phyloP scores from a whole-genome alignment of 371 early-diverging fungal genomes.

The Blakeslea trispora region DNA sequence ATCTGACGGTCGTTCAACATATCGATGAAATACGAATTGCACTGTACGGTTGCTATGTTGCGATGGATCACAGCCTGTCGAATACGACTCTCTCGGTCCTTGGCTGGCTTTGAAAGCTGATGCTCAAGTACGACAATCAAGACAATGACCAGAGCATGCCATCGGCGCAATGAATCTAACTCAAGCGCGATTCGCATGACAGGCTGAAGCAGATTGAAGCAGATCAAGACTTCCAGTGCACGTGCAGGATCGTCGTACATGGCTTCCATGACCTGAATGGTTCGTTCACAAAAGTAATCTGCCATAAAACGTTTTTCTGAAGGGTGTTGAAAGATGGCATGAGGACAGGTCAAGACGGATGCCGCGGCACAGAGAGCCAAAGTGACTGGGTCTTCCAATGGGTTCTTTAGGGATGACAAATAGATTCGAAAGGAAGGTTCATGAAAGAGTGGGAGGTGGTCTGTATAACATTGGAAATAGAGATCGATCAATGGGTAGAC shows the following conservation, averaged over 20 bases:
- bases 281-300: slow-evolving; percentile 15
- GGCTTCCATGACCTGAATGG: slow-evolving; percentile 7
- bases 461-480: slow-evolving; percentile 20
- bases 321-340: slow-evolving; percentile 12
- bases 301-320: slow-evolving; percentile 17
- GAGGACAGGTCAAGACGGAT: slow-evolving; percentile 9
- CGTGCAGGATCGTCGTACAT: slow-evolving; percentile 23
- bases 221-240: slow-evolving; percentile 14
- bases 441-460: slow-evolving; percentile 13
- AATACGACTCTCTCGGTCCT: neutral
- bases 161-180: slow-evolving; percentile 4
- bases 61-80: neutral
- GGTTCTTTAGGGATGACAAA: slow-evolving; percentile 4
- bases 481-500: slow-evolving; percentile 5
- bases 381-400: slow-evolving; percentile 18
- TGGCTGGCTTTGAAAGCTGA: too few species aligned
- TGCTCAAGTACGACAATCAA: neutral
- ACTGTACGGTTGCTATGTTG: neutral
- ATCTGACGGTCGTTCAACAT: too few species aligned
- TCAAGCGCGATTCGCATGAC: slow-evolving; percentile 12
- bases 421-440: slow-evolving; percentile 18
- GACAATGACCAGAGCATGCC: slow-evolving; percentile 5
- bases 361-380: slow-evolving; percentile 16
- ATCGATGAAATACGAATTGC: neutral
- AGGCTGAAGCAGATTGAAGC: slow-evolving; percentile 7